Evolutionary conservation across 2,329 filamentous ascomycete species (phyloP).

Genomic region (Paramyrothecium sp.): DNA sequence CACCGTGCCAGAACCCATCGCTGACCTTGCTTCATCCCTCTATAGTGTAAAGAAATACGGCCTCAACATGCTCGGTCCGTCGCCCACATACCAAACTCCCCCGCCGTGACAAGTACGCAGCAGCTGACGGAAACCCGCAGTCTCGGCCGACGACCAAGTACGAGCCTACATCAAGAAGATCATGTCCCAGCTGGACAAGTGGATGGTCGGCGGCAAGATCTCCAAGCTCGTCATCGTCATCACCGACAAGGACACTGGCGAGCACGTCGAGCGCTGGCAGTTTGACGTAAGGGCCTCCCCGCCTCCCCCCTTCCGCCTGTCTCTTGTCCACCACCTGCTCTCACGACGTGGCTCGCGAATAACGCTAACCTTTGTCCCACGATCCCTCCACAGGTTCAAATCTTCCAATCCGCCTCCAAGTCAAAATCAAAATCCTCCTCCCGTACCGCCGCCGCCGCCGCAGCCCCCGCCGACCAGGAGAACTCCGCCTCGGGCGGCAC

Average conservation of each 20-base stretch:
- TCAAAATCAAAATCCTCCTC: conserved; percentile 47
- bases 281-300: conserved; percentile 68
- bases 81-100: too few species aligned
- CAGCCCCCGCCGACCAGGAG: conserved; percentile 61
- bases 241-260: conserved; percentile 93
- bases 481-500: conserved; percentile 51
- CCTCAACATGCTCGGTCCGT: conserved; percentile 85
- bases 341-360: too few species aligned
- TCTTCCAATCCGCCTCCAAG: conserved; percentile 34
- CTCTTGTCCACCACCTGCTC: too few species aligned
- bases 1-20: too few species aligned
- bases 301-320: neutral
- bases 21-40: too few species aligned
- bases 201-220: conserved; percentile 97
- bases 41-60: conserved; percentile 92
- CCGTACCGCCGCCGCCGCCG: conserved; percentile 25
- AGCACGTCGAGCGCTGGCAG: conserved; percentile 96
- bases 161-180: conserved; percentile 99
- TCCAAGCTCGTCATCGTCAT: conserved; percentile 96
- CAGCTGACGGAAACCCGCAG: conserved; percentile 36
- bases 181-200: conserved; percentile 95
- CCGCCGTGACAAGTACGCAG: neutral
- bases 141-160: conserved; percentile 95
- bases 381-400: conserved; percentile 30
- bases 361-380: conserved; percentile 1